Evolutionary conservation across 2,329 filamentous ascomycete species (phyloP).

Genomic region (Pyricularia grisea): DNA sequence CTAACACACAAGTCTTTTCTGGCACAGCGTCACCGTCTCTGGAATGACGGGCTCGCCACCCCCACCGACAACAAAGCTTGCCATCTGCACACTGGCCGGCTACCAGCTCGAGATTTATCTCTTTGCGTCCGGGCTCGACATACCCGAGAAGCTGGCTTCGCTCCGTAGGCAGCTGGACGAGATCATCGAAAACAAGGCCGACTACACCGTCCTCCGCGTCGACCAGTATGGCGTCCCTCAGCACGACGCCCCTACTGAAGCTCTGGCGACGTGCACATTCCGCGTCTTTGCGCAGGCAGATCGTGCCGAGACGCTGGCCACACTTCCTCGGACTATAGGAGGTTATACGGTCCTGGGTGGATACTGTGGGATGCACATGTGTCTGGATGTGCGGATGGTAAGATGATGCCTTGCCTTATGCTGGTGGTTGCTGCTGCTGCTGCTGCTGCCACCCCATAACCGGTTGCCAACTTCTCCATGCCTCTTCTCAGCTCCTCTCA

Average conservation of each 20-base stretch:
- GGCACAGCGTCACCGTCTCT: slow-evolving; percentile 23
- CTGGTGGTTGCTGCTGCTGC: not conserved
- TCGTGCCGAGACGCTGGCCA: slow-evolving; percentile 4
- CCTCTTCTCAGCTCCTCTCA: not conserved
- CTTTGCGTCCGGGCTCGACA: slow-evolving; percentile 17
- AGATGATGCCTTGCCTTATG: not conserved
- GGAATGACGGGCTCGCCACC: slow-evolving; percentile 31
- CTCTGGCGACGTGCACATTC: slow-evolving; percentile 28
- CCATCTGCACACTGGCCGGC: slow-evolving; percentile 28
- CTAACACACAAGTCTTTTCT: not conserved
- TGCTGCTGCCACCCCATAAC: not conserved
- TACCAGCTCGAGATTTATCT: slow-evolving; percentile 17
- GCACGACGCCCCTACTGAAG: slow-evolving; percentile 20
- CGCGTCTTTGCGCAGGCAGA: slow-evolving; percentile 29
- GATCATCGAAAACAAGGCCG: slow-evolving; percentile 15
- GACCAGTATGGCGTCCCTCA: slow-evolving; percentile 17
- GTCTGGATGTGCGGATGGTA: slow-evolving; percentile 24
- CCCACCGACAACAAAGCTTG: slow-evolving; percentile 40
- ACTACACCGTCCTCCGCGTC: slow-evolving; percentile 19
- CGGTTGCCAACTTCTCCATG: not conserved
- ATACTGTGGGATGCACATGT: slow-evolving; percentile 22
- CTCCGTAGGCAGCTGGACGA: slow-evolving; percentile 18
- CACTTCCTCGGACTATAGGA: slow-evolving; percentile 5
- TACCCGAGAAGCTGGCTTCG: slow-evolving; percentile 14
- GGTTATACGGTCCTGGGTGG: slow-evolving; percentile 11